A percentile compares a stretch with the other conserved stretches of the same genome.
phyloP scores from a whole-genome alignment of 805 yeast species.

The Saccharomycopsis malanga region DNA sequence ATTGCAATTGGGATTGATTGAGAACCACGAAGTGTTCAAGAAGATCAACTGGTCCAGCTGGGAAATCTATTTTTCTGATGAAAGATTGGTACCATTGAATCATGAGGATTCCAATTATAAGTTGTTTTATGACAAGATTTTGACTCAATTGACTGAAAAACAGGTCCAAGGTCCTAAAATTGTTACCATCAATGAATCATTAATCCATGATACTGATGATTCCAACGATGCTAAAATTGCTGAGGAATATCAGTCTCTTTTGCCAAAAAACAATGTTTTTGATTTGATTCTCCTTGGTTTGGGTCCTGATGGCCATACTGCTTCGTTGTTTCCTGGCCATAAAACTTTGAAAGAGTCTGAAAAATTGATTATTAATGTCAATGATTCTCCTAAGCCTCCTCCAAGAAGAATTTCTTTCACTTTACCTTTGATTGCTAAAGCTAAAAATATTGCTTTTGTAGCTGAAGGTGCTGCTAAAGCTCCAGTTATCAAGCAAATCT shows the following conservation, averaged over 20 bases:
- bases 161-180: conserved; percentile 53
- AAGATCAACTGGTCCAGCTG: conserved; percentile 62
- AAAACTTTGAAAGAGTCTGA: conserved; percentile 75
- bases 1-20: conserved; percentile 54
- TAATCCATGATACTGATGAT: conserved; percentile 55
- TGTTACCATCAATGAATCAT: conserved; percentile 72
- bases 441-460: conserved; percentile 87
- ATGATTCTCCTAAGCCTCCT: conserved; percentile 88
- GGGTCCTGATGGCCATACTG: conserved; percentile 98
- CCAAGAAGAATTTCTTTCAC: conserved; percentile 80
- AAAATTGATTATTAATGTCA: conserved; percentile 92
- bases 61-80: conserved; percentile 85
- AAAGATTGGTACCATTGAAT: conserved; percentile 76
- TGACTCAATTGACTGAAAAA: conserved; percentile 30
- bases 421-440: conserved; percentile 89
- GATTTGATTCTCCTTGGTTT: conserved; percentile 88
- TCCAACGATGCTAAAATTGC: conserved; percentile 71
- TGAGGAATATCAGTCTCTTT: conserved; percentile 78
- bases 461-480: conserved; percentile 92
- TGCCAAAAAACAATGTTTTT: conserved; percentile 86
- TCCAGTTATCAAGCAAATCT: conserved; percentile 60
- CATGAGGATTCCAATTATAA: conserved; percentile 85
- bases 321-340: conserved; percentile 82
- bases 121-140: conserved; percentile 65
- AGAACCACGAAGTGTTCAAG: conserved; percentile 38